Conservation (phyloP, 805 yeast species). For the Starmerella floricola region DNA sequence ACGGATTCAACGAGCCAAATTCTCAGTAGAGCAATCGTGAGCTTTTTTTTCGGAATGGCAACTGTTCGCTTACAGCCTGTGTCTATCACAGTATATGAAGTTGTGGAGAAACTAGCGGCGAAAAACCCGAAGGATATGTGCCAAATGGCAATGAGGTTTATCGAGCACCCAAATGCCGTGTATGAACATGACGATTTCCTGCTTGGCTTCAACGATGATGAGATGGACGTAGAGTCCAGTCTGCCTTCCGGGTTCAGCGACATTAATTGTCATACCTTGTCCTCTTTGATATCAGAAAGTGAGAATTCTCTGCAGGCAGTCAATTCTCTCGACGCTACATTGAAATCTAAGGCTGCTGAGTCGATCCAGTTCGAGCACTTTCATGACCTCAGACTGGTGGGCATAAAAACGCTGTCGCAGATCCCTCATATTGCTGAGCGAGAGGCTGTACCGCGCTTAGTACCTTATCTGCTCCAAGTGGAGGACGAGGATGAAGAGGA, state of each 20-base stretch:
- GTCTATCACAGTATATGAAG: conserved; percentile 65
- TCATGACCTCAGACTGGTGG: conserved; percentile 38
- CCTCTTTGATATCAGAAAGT: background rate
- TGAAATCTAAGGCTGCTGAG: conserved; percentile 1
- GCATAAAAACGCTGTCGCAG: conserved; percentile 43
- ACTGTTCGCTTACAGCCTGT: conserved; percentile 70
- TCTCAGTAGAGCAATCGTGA: conserved; percentile 31
- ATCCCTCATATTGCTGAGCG: conserved; percentile 62
- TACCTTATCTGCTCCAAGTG: conserved; percentile 40
- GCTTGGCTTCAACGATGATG: background rate
- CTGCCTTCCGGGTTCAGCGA: too few species aligned
- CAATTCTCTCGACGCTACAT: background rate
- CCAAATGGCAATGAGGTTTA: conserved; percentile 35
- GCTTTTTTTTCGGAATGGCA: conserved; percentile 55
- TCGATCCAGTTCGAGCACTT: conserved; percentile 6
- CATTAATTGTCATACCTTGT: background rate
- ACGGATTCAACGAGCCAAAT: conserved; percentile 24
- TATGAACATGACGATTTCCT: background rate
- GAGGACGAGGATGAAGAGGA: conserved; percentile 23
- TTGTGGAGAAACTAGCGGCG: conserved; percentile 38
- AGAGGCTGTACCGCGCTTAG: conserved; percentile 39
- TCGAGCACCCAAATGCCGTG: conserved; percentile 7
- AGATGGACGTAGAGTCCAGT: too few species aligned
- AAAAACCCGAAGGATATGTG: conserved; percentile 38
- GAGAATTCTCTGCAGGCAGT: background rate